Evolutionary conservation across 345 rosid species (phyloP), one percentile per base, ranked within the genome.

Genomic region (Chamaenerion angustifolium): DNA sequence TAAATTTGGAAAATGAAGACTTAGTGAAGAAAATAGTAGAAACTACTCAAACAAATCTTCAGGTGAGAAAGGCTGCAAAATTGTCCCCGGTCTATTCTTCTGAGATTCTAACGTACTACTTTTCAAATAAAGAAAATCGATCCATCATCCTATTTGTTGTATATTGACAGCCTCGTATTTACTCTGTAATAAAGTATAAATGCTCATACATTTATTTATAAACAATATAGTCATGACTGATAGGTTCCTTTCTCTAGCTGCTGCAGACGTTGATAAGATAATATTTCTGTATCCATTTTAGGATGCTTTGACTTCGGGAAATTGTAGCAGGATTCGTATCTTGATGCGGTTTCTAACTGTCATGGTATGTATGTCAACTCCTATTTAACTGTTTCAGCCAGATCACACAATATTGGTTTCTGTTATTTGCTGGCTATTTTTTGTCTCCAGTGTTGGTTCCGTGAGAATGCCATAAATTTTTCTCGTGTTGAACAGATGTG

Each of bases 1-100:
- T 93, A 76, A 88, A 93, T 78, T 69, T 85, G 85, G 99, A 88
- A 59, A 76, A 93, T 47, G 99, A 93, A 70, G 95, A 84, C n/a
- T 85, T 79, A 18, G 95, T 76, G 21, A 49, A 44, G 61, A 70
- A 64, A 53, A 10, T 85, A 27, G 73, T 85, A 58, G 87, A 77
- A 58, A 72, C 25, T 40, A 66, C 70, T 55, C 92, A 82, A 55
- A 54, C 61, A 55, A 57, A 69, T 62, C 80, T 93, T 59, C 99
- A 93, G 88, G 95, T 84, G 62, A 68, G 64, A 40, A 14, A 49
- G 45, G 18, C 50, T 25, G 13, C 8, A 15, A 16, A 4, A 7
- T 6, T 12, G 6, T 31, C 0, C 10, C 8, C 37, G 37, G 1
- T 31, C 27, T 5, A 31, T 31, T 31, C 37, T 31, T 31, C 37